Conservation (phyloP, 1,284 basidiomycete genomes). For the Phellopilus nigrolimitatus region DNA sequence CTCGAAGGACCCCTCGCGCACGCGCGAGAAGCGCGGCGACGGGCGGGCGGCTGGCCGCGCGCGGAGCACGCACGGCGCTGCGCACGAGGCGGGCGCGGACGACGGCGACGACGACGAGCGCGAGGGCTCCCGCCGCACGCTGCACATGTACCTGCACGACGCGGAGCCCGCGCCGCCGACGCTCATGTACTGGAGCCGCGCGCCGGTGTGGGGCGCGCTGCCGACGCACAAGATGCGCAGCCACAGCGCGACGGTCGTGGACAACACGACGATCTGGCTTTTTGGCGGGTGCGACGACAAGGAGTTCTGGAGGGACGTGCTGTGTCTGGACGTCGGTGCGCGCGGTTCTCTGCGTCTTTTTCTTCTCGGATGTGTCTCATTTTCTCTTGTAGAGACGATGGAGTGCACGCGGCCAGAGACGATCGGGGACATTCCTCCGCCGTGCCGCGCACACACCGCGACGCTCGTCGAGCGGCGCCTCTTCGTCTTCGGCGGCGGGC, state of each 20-base stretch:
- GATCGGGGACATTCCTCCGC: slow-evolving; percentile 71
- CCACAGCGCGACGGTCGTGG: slow-evolving; percentile 81
- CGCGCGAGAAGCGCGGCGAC: no score
- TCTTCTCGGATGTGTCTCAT: slow-evolving; percentile 8
- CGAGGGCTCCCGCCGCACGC: slow-evolving; percentile 5
- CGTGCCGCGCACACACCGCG: slow-evolving; percentile 84
- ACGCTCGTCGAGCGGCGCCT: slow-evolving; percentile 80
- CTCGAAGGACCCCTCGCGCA: slow-evolving; percentile 11
- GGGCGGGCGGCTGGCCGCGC: not conserved
- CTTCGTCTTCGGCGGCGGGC: slow-evolving; percentile 83
- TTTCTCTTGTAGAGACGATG: slow-evolving; percentile 67
- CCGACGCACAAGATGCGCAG: slow-evolving; percentile 77
- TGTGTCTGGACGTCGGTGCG: slow-evolving; percentile 82
- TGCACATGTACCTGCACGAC: slow-evolving; percentile 41
- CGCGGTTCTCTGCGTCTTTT: slow-evolving; percentile 12
- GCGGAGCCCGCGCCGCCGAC: slow-evolving; percentile 50
- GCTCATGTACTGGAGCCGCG: slow-evolving; percentile 83
- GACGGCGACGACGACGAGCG: slow-evolving; percentile 10
- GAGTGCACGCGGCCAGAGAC: slow-evolving; percentile 81
- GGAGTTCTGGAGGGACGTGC: slow-evolving; percentile 73
- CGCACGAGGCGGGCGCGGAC: no score
- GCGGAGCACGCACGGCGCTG: not conserved
- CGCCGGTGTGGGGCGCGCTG: slow-evolving; percentile 73
- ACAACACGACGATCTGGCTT: slow-evolving; percentile 72
- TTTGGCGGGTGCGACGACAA: slow-evolving; percentile 87